Percentiles rank a stretch among this genome's conserved stretches.
Evolutionary conservation across 225 moss, liverwort and hornwort genomes (phyloP).

Genomic region (Neckera pumila): DNA sequence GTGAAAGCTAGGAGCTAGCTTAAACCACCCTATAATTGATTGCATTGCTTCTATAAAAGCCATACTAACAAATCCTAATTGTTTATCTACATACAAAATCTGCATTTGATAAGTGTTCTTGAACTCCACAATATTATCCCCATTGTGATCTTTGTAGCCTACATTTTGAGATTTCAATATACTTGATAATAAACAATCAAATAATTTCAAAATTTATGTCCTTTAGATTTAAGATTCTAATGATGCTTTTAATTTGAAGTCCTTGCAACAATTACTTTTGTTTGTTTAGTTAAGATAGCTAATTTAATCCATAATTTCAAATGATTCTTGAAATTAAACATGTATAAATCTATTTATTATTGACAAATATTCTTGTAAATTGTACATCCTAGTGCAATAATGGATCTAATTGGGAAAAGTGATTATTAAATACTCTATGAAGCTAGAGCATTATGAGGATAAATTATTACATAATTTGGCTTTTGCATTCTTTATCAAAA

Average conservation of each 20-base stretch:
- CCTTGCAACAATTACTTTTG: not conserved
- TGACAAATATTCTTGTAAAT: not conserved
- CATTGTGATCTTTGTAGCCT: not conserved
- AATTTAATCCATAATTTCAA: not conserved
- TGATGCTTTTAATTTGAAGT: not conserved
- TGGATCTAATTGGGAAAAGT: too few species aligned
- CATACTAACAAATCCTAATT: not conserved
- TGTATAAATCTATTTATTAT: not conserved
- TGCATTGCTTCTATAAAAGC: not conserved
- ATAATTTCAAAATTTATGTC: not conserved
- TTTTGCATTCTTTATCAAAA: not conserved
- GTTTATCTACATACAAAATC: not conserved
- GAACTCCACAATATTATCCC: not conserved
- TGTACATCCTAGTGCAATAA: not conserved
- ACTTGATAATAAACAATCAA: not conserved
- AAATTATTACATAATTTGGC: not conserved
- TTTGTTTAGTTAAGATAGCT: not conserved
- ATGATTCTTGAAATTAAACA: not conserved
- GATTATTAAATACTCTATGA: not conserved
- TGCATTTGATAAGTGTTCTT: not conserved
- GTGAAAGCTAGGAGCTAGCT: not conserved
- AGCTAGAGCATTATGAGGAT: not conserved
- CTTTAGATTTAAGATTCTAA: not conserved
- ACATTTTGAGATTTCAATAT: not conserved
- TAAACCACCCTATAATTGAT: not conserved